Evolutionary conservation across 2,329 filamentous ascomycete species (phyloP), one percentile per base, ranked within the genome.

Genomic region (Apiospora hydei): DNA sequence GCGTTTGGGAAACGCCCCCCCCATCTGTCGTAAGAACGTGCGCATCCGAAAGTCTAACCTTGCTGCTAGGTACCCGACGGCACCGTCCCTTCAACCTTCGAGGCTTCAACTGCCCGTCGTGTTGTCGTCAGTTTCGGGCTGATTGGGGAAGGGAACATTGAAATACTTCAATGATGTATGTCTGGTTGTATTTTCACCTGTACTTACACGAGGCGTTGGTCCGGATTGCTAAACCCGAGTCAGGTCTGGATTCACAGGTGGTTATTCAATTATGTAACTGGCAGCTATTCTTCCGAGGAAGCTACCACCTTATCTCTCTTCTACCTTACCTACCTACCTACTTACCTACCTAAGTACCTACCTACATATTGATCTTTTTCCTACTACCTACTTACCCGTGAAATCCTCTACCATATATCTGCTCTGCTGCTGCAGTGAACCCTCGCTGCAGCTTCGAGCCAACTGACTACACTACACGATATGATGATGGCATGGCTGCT

Each of bases 1-100:
- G 30, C 53, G 53, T 61, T 61, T 61, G 18, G 53, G 53, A n/a
- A 51, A 38, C 18, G 21, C 14, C 51, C 16, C 53, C 30, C 8
- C 16, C 16, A 21, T 34, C 53, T 61, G 53, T 61, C 53, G 53
- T 61, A 61, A 61, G 16, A 61, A 61, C 53, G 53, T 61, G 53
- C 53, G 53, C 53, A 61, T 61, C 53, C 53, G 53, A 61, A 61
- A 61, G 57, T 64, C 11, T 41, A 64, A 41, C 34, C 34, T 41
- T n/a, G 21, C 3, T 61, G n/a, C 11, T 10, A 30, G 26, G 26
- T 30, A 38, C 16, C 10, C 18, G 3, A 21, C 10, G 3, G 26
- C n/a, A n/a, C 21, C 47, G 7, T 61, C 16, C 4, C 30, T 21
- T 61, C 30, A 30, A 30, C 4, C 30, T 21, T 61, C 30, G 16